Evolutionary conservation across 495 filamentous ascomycete genomes (phyloP).

Genomic region (Glutinoglossum americanum): DNA sequence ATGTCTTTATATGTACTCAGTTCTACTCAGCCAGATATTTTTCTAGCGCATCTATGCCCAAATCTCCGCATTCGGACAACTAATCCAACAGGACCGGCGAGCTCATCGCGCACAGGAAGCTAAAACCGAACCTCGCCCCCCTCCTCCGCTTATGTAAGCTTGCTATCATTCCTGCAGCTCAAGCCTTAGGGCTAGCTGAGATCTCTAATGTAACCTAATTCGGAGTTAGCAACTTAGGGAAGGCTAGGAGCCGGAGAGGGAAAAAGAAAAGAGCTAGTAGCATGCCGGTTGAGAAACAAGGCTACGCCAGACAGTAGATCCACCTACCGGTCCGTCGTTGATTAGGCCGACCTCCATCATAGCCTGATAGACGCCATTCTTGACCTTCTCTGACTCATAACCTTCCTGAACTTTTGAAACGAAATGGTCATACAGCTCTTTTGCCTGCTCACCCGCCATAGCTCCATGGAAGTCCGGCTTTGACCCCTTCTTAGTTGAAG

Average conservation of each 20-base stretch:
- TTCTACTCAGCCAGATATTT: neutral
- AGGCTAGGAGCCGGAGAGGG: neutral
- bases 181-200: neutral
- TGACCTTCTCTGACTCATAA: constrained; percentile 58
- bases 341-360: constrained; percentile 96
- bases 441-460: constrained; percentile 52
- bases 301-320: constrained; percentile 35
- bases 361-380: constrained; percentile 88
- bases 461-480: constrained; percentile 94
- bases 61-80: neutral
- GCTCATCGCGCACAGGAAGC: neutral
- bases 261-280: neutral
- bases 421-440: constrained; percentile 63
- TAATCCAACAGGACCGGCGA: too few species aligned
- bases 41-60: neutral
- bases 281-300: neutral
- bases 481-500: constrained; percentile 76
- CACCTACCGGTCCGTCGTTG: constrained; percentile 85
- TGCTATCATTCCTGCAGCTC: neutral
- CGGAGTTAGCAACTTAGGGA: neutral
- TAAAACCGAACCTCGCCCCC: neutral
- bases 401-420: constrained; percentile 48
- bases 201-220: constrained; percentile 6
- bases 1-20: neutral
- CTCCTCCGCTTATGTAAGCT: too few species aligned